Conservation (phyloP, 768 basidiomycete genomes). For the Suillus occidentalis region DNA sequence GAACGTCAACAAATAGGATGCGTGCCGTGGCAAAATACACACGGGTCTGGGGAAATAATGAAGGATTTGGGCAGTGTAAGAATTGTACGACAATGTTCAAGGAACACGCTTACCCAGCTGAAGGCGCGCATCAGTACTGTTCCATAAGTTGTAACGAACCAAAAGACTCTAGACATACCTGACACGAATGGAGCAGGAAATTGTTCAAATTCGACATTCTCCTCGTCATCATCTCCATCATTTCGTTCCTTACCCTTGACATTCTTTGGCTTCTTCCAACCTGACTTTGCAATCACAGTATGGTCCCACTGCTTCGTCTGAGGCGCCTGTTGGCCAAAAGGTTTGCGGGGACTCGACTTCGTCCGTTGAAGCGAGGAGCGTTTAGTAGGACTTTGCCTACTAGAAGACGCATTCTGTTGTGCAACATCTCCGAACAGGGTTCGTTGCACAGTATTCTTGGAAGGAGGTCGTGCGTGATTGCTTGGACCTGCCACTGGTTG, state of each 20-base stretch:
- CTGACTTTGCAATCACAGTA: slow-evolving; percentile 82
- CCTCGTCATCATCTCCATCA: slow-evolving; percentile 55
- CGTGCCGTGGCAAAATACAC: slow-evolving; percentile 10
- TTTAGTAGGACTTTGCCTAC: slow-evolving; percentile 27
- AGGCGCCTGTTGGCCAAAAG: slow-evolving; percentile 54
- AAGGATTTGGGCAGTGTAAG: background rate
- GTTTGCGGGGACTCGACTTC: slow-evolving; percentile 40
- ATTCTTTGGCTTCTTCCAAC: slow-evolving; percentile 52
- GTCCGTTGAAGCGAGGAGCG: slow-evolving; percentile 40
- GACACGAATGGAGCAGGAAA: slow-evolving; percentile 78
- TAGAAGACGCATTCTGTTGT: slow-evolving; percentile 32
- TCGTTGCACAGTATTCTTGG: slow-evolving; percentile 52
- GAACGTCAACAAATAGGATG: slow-evolving; percentile 6
- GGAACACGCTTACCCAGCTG: slow-evolving; percentile 52
- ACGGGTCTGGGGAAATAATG: slow-evolving; percentile 31
- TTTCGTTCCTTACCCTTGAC: slow-evolving; percentile 51
- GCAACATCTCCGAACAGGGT: slow-evolving; percentile 67
- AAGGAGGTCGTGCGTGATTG: slow-evolving; percentile 22
- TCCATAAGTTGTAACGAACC: background rate
- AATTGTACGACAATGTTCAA: background rate
- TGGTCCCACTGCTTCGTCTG: slow-evolving; percentile 91
- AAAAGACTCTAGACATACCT: slow-evolving; percentile 43
- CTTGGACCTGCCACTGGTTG: slow-evolving; percentile 43
- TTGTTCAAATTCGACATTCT: slow-evolving; percentile 72
- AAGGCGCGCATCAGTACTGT: slow-evolving; percentile 10